Evolutionary conservation across 2,329 filamentous ascomycete genomes (phyloP).

Genomic region (Trichoderma sp.): DNA sequence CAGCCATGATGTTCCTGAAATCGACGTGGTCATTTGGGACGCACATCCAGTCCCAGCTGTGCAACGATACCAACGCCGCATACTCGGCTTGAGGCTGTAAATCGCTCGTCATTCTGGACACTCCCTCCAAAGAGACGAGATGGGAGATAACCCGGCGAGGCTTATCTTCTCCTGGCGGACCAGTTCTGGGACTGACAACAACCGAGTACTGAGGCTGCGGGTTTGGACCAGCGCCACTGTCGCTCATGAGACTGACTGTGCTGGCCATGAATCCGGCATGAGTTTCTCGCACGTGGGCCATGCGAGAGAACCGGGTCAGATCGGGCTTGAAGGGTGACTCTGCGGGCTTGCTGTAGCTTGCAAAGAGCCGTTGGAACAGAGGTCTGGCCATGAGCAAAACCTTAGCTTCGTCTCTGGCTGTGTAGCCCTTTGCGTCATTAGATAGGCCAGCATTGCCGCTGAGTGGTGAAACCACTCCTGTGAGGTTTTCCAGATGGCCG

Average conservation of each 20-base stretch:
- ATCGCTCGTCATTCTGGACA: not conserved
- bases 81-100: not conserved
- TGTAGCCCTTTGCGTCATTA: too few relatives aligned
- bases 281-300: not conserved
- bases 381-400: too few relatives aligned
- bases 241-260: not conserved
- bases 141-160: not conserved
- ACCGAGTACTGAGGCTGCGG: not conserved
- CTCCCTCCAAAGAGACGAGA: not conserved
- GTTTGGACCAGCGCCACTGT: not conserved
- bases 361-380: too few relatives aligned
- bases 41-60: not conserved
- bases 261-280: not conserved
- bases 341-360: too few relatives aligned
- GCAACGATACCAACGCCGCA: not conserved
- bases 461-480: too few relatives aligned
- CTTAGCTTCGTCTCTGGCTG: too few relatives aligned
- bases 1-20: not conserved
- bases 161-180: not conserved
- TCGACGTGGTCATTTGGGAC: not conserved
- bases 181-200: not conserved
- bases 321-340: not conserved
- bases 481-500: too few relatives aligned
- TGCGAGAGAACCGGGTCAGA: not conserved
- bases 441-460: too few relatives aligned